Evolutionary conservation across 257 asterid species (phyloP), one percentile per base, ranked within the genome.

Genomic region (Cynanchum wilfordii): DNA sequence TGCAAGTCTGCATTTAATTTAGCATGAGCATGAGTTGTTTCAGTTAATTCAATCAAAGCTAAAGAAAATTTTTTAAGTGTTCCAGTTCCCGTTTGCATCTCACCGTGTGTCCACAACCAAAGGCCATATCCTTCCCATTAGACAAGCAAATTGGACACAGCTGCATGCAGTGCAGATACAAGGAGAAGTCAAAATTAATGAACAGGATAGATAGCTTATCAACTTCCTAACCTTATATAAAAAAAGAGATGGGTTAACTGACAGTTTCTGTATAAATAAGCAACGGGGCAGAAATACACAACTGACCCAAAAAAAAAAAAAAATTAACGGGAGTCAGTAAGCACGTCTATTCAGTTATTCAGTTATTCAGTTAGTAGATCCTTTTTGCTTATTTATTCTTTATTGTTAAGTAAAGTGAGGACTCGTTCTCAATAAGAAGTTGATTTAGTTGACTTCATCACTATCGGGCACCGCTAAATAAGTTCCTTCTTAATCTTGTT

Each of bases 41-140:
- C 4, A 17, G 3, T n/a, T 42, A 69, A 15, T 29, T 58, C 13
- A 38, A 16, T 5, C 42, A 68, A 30, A 38, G 38, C 55, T 9
- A 70, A 24, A 25, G 33, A 22, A 60, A 40, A 25, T 22, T 7
- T 1, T 17, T 7, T 7, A 64, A 24, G 66, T 72, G 49, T 49
- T 10, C 22, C 17, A 38, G 67, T 20, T 44, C 10, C 47, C 7
- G 47, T 42, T 42, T 8, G 66, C 56, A 69, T 56, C 84, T 87
- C 76, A 87, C 97, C 96, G 80, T 82, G 78, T 91, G 94, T 73
- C 97, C 97, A 66, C 97, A 91, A 56, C 86, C 85, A 71, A 89
- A 89, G 68, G 97, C 96, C 89, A 79, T 45, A 73, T 89, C 90
- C 81, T 84, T 89, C 72, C 58, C 75, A 60, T 82, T 83, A 62